A percentile compares a stretch with the other conserved stretches of the same genome.
phyloP scores from a whole-genome alignment of 257 asterid genomes.

The Ehretia macrophylla region DNA sequence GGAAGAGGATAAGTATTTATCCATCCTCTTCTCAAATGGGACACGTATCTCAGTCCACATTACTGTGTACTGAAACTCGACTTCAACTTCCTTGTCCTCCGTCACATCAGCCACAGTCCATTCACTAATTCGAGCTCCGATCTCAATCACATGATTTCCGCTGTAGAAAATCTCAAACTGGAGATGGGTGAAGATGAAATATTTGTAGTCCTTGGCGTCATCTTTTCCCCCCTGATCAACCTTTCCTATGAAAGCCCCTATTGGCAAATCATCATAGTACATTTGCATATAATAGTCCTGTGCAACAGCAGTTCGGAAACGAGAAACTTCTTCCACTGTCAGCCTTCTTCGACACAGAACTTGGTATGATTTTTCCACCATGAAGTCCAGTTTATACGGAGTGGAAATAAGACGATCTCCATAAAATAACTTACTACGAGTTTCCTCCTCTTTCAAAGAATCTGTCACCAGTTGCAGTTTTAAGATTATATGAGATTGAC shows the following conservation, averaged over 20 bases:
- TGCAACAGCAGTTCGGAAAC: slow-evolving; percentile 13
- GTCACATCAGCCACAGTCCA: slow-evolving; percentile 12
- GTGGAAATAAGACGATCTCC: slow-evolving; percentile 22
- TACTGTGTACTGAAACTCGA: slow-evolving; percentile 12
- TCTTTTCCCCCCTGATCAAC: slow-evolving; percentile 1
- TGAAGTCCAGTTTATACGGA: slow-evolving; percentile 18
- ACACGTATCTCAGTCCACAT: slow-evolving; percentile 5
- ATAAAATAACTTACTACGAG: slow-evolving; percentile 12
- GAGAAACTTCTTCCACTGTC: slow-evolving; percentile 19
- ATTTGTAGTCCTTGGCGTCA: slow-evolving; percentile 5
- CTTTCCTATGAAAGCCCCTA: slow-evolving; percentile 21
- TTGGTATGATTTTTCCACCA: slow-evolving; percentile 6
- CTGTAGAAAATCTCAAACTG: slow-evolving; percentile 14
- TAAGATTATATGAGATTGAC: background rate
- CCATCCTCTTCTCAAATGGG: slow-evolving; percentile 21
- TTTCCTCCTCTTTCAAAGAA: slow-evolving; percentile 12
- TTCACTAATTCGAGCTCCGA: background rate
- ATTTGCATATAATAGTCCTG: slow-evolving; percentile 20
- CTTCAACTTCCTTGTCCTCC: slow-evolving; percentile 13
- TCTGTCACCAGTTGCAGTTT: slow-evolving; percentile 8
- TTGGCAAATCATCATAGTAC: slow-evolving; percentile 24
- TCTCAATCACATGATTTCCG: slow-evolving; percentile 9
- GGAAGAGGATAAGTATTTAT: slow-evolving; percentile 6
- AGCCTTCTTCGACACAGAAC: slow-evolving; percentile 15
- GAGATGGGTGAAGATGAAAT: slow-evolving; percentile 7